Evolutionary conservation across 805 yeast genomes (phyloP).

Genomic region (Suhomyces sp.): DNA sequence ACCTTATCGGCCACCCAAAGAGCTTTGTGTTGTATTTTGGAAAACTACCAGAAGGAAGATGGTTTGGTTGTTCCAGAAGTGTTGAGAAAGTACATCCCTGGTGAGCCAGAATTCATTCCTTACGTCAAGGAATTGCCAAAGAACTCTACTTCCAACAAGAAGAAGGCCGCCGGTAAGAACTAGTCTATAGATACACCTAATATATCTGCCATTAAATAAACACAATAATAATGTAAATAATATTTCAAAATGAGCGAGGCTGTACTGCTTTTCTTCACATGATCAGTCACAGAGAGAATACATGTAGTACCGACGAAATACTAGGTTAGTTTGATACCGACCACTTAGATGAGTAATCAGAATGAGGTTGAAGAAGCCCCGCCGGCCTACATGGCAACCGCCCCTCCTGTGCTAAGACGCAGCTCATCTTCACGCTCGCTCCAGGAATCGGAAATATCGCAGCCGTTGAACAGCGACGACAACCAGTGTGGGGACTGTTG

Average conservation of each 20-base stretch:
- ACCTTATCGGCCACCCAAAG: slow-evolving; percentile 98
- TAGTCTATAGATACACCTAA: not conserved
- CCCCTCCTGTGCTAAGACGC: slow-evolving; percentile 4
- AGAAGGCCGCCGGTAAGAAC: slow-evolving; percentile 25
- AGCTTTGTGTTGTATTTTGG: slow-evolving; percentile 94
- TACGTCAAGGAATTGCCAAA: slow-evolving; percentile 88
- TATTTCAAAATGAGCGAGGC: not conserved
- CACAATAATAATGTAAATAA: not conserved
- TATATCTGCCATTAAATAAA: not conserved
- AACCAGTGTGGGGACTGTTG: slow-evolving; percentile 14
- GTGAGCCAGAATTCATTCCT: slow-evolving; percentile 96
- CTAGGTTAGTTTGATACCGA: not conserved
- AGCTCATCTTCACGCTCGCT: slow-evolving; percentile 7
- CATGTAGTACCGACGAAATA: not conserved
- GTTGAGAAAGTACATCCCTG: slow-evolving; percentile 93
- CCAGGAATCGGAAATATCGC: slow-evolving; percentile 13
- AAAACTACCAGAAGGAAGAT: slow-evolving; percentile 96
- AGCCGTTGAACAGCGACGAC: slow-evolving; percentile 6
- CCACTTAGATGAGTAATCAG: not conserved
- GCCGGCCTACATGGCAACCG: slow-evolving; percentile 8
- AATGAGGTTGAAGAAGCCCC: not conserved
- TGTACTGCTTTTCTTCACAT: not conserved
- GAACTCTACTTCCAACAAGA: slow-evolving; percentile 81
- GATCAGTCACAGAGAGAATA: not conserved
- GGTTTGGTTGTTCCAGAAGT: slow-evolving; percentile 94